Conservation (phyloP, 2,329 filamentous ascomycete species). For the Aureobasidium sp. region DNA sequence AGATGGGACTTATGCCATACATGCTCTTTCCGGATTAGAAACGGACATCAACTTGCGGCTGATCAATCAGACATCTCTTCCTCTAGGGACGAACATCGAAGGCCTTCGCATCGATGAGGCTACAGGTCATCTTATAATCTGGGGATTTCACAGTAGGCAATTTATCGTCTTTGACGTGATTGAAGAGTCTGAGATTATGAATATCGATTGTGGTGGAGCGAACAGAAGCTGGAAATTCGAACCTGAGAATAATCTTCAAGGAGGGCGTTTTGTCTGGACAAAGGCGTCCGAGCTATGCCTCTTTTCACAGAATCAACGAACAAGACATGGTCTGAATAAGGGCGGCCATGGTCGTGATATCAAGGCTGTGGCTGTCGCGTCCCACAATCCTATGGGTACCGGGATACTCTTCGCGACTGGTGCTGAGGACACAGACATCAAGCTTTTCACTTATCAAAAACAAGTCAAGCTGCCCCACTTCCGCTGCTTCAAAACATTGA, state of each 20-base stretch:
- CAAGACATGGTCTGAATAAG: constrained; percentile 21
- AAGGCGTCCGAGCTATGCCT: constrained; percentile 44
- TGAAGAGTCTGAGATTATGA: constrained; percentile 59
- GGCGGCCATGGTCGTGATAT: constrained; percentile 88
- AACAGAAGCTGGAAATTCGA: constrained; percentile 68
- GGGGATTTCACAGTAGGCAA: constrained; percentile 71
- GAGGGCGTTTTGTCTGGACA: constrained; percentile 64
- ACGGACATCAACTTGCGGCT: constrained; percentile 40
- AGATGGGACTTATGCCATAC: constrained; percentile 69
- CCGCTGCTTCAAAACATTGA: constrained; percentile 57
- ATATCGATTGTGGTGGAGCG: constrained; percentile 74
- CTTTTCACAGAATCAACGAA: neutral
- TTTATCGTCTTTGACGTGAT: constrained; percentile 80
- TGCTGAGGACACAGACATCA: constrained; percentile 66
- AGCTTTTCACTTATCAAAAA: constrained; percentile 48
- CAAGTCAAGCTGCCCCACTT: constrained; percentile 23
- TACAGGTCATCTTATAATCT: constrained; percentile 57
- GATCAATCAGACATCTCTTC: constrained; percentile 61
- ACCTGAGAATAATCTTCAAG: constrained; percentile 25
- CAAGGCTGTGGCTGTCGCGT: constrained; percentile 51
- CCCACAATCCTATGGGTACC: constrained; percentile 7
- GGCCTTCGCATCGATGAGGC: constrained; percentile 53
- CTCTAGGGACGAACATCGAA: constrained; percentile 71
- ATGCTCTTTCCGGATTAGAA: constrained; percentile 30
- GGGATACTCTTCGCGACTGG: constrained; percentile 54